phyloP scores from a whole-genome alignment of 2,329 filamentous ascomycete species.

The Parafenestella ontariensis region DNA sequence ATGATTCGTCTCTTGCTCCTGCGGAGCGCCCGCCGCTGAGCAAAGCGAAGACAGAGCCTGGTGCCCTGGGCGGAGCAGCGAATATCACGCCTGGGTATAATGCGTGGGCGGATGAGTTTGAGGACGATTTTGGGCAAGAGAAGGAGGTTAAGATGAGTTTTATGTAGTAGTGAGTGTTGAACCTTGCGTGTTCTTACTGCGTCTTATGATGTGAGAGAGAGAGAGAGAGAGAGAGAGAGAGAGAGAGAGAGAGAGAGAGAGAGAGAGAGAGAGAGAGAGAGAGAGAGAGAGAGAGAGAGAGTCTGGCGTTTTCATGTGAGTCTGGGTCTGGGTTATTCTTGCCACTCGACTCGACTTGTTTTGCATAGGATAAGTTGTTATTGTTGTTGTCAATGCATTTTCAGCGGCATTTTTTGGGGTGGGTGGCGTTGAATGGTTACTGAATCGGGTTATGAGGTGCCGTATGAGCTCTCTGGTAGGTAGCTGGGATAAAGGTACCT shows the following conservation, averaged over 20 bases:
- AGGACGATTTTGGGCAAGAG: constrained; percentile 55
- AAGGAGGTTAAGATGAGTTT: constrained; percentile 59
- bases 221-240: too few relatives aligned
- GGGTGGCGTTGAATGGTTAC: not conserved
- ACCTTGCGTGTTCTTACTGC: too few relatives aligned
- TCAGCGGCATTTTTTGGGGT: not conserved
- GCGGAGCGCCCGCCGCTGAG: constrained; percentile 38
- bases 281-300: too few relatives aligned
- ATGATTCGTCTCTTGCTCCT: constrained; percentile 17
- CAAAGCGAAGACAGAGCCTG: constrained; percentile 36
- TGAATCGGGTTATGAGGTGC: too few relatives aligned
- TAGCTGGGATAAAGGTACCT: too few relatives aligned
- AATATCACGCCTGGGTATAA: constrained; percentile 46
- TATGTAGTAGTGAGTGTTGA: too few relatives aligned
- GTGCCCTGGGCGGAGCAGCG: not conserved
- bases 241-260: too few relatives aligned
- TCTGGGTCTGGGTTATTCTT: too few relatives aligned
- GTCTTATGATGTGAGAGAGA: too few relatives aligned
- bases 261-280: too few relatives aligned
- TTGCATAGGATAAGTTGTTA: not conserved
- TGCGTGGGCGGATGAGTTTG: constrained; percentile 57
- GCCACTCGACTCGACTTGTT: not conserved
- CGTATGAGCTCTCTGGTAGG: too few relatives aligned
- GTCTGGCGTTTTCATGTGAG: too few relatives aligned
- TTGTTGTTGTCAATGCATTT: not conserved